Evolutionary conservation across 1,139 yeast genomes (phyloP).

Genomic region (Pichia sp.): DNA sequence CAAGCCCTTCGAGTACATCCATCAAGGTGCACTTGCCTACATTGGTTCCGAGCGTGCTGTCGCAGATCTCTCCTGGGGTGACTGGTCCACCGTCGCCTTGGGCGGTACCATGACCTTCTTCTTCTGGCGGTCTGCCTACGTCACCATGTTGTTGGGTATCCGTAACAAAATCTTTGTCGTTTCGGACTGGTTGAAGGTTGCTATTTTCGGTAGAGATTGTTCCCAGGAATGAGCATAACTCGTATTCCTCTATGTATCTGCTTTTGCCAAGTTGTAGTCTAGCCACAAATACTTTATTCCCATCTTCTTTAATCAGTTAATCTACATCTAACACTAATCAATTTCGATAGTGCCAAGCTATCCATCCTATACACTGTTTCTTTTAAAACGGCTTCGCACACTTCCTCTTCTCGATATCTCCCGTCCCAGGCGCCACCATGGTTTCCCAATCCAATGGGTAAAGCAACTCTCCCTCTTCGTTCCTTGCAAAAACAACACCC

Average conservation of each 20-base stretch:
- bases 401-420: constrained; percentile 73
- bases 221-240: constrained; percentile 28
- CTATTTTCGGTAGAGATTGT: constrained; percentile 57
- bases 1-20: constrained; percentile 48
- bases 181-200: constrained; percentile 55
- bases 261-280: background rate
- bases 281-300: background rate
- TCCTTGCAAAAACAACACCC: constrained; percentile 87
- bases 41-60: constrained; percentile 63
- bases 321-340: background rate
- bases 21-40: constrained; percentile 59
- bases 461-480: constrained; percentile 75
- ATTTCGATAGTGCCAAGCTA: background rate
- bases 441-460: constrained; percentile 95
- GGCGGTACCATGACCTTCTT: constrained; percentile 59
- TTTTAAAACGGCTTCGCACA: constrained; percentile 80
- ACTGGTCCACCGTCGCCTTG: constrained; percentile 44
- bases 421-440: constrained; percentile 75
- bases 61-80: constrained; percentile 58
- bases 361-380: background rate
- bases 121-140: constrained; percentile 62
- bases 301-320: background rate
- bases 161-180: constrained; percentile 54
- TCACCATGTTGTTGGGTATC: constrained; percentile 56
- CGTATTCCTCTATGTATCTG: background rate